Evolutionary conservation across 2,329 filamentous ascomycete genomes (phyloP).

Genomic region (Fusarium nodosum): DNA sequence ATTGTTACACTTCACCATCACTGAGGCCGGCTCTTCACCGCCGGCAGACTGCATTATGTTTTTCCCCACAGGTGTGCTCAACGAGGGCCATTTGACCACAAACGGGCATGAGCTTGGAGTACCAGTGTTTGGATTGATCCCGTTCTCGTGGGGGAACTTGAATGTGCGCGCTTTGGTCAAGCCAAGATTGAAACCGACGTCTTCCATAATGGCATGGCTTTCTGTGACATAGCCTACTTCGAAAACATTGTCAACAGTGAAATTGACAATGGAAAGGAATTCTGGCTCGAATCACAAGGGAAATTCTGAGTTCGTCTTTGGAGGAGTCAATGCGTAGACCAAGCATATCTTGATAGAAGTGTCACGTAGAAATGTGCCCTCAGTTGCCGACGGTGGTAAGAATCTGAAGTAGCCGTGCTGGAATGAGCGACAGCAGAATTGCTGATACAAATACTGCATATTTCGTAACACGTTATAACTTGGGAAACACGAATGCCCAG

Average conservation of each 20-base stretch:
- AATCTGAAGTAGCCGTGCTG: not conserved
- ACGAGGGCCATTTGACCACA: conserved; percentile 63
- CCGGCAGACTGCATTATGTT: conserved; percentile 64
- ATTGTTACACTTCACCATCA: conserved; percentile 44
- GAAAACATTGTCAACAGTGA: conserved; percentile 64
- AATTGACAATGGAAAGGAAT: conserved; percentile 59
- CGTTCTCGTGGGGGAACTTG: conserved; percentile 63
- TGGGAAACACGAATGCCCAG: too few species aligned
- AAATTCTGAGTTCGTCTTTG: conserved; percentile 71
- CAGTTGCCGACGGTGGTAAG: not conserved
- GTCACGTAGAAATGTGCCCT: not conserved
- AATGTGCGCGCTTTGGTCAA: conserved; percentile 63
- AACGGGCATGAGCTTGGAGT: conserved; percentile 61
- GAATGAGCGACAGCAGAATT: not conserved
- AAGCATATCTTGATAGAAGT: conserved; percentile 73
- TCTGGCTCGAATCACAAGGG: conserved; percentile 59
- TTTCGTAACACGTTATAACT: too few species aligned
- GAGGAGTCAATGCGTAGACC: conserved; percentile 74
- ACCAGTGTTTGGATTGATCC: conserved; percentile 53
- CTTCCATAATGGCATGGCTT: conserved; percentile 52
- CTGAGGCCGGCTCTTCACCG: conserved; percentile 55
- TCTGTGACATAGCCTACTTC: conserved; percentile 62
- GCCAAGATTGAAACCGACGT: conserved; percentile 64
- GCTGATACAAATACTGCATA: too few species aligned
- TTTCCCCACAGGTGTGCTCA: conserved; percentile 45